Conservation (phyloP, 768 basidiomycete genomes). For the Pholiota microspora region DNA sequence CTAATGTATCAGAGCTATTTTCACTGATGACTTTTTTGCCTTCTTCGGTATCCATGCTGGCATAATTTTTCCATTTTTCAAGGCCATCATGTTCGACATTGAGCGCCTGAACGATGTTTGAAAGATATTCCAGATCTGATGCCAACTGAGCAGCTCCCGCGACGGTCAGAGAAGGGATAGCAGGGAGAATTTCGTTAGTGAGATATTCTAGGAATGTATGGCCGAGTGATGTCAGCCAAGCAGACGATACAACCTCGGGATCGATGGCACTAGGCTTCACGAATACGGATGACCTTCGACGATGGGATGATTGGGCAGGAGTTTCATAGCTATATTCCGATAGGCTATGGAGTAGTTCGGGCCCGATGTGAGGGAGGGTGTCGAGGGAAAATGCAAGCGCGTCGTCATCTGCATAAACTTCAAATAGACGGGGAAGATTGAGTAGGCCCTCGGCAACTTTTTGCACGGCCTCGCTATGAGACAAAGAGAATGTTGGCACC, state of each 20-base stretch:
- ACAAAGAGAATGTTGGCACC: slow-evolving; percentile 90
- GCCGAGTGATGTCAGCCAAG: slow-evolving; percentile 92
- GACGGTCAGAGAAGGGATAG: slow-evolving; percentile 57
- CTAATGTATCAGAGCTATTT: slow-evolving; percentile 20
- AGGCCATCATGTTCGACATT: slow-evolving; percentile 85
- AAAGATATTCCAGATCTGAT: slow-evolving; percentile 86
- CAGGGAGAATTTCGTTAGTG: slow-evolving; percentile 66
- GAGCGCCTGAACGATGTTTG: slow-evolving; percentile 86
- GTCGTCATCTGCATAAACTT: slow-evolving; percentile 92
- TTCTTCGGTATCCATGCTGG: slow-evolving; percentile 58
- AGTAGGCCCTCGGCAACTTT: slow-evolving; percentile 91
- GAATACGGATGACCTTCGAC: slow-evolving; percentile 39
- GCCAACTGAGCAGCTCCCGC: slow-evolving; percentile 80
- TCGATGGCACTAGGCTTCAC: slow-evolving; percentile 42
- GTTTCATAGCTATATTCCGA: slow-evolving; percentile 38
- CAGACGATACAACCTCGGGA: slow-evolving; percentile 80
- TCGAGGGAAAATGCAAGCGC: slow-evolving; percentile 86
- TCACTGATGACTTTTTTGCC: slow-evolving; percentile 32
- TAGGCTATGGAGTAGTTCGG: slow-evolving; percentile 47
- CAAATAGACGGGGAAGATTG: slow-evolving; percentile 90
- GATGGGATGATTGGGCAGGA: slow-evolving; percentile 30
- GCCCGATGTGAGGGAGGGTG: slow-evolving; percentile 71
- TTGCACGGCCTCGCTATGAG: slow-evolving; percentile 85
- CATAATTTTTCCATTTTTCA: slow-evolving; percentile 73
- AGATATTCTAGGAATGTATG: slow-evolving; percentile 76